Evolutionary conservation across 192 early-diverging fungal species (phyloP), one percentile per base, ranked within the genome.

Genomic region (Coemansia sp.): DNA sequence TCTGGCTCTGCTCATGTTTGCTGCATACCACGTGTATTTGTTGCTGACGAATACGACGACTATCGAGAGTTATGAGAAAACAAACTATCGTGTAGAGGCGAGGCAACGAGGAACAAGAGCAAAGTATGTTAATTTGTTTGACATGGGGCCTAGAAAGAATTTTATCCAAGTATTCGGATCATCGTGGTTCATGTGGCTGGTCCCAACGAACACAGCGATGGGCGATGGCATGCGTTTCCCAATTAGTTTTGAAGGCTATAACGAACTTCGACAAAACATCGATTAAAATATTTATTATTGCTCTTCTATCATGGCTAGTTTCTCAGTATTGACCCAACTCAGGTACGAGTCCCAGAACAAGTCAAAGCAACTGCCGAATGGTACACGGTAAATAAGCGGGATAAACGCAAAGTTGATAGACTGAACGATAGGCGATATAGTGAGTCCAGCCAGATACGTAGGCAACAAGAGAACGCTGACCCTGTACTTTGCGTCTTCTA

Each of bases 291-390:
- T 0, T 27, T 27, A 27, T 25, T 61, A 66, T 42, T 46, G 21
- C 0, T 66, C 62, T 19, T 72, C 69, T 15, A 77, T 66, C 69
- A 70, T 66, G 10, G 76, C 75, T 23, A 72, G 48, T 61, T 78
- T 79, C 42, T 79, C 77, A 45, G 84, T 89, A 67, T 91, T 91
- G 27, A 90, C 75, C 85, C 87, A 90, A 74, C 92, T 93, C 8
- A 93, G 81, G 63, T 91, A 93, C 25, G 86, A 78, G 68, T 91
- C 90, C 92, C 92, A 93, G 46, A 90, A 83, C 42, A 93, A 78
- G 21, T 90, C 90, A 65, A 91, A 79, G 57, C 83, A 82, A 72
- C 90, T 91, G 36, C 88, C 87, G 76, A 93, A 90, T 1, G 92
- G 92, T 19, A 93, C 77, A 10, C 90, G 85, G 65, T 87, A 90